phyloP scores from a whole-genome alignment of 495 filamentous ascomycete genomes.

The Xylaria longipes region DNA sequence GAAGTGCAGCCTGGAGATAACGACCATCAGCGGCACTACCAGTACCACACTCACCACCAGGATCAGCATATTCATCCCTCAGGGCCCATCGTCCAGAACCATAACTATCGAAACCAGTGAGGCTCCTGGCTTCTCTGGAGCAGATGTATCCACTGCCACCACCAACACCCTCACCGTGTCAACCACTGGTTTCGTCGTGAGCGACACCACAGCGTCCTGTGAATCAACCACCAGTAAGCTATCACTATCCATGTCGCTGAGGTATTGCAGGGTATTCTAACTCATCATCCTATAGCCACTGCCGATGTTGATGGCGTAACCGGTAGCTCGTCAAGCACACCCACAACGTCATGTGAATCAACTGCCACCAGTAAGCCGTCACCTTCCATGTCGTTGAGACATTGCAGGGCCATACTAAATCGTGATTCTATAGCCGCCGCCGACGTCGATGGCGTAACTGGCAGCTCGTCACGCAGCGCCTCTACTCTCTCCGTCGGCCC shows the following conservation, averaged over 20 bases:
- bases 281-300: background rate
- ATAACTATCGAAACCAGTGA: background rate
- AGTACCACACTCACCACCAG: constrained; percentile 8
- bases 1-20: constrained; percentile 8
- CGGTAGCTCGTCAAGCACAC: background rate
- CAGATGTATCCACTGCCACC: background rate
- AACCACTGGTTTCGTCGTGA: background rate
- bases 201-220: constrained; percentile 8
- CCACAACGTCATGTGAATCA: constrained; percentile 7
- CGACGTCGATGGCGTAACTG: constrained; percentile 22
- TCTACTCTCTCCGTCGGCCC: background rate
- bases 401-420: background rate
- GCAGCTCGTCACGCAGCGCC: background rate
- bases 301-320: constrained; percentile 22
- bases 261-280: background rate
- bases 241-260: background rate
- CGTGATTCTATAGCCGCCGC: background rate
- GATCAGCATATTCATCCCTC: constrained; percentile 11
- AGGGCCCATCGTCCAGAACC: background rate
- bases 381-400: background rate
- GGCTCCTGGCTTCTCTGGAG: background rate
- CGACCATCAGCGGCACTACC: constrained; percentile 7
- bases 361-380: constrained; percentile 4
- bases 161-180: background rate
- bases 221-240: constrained; percentile 14